Conservation (phyloP, 306 rosid species). For the Corylus heterophylla region DNA sequence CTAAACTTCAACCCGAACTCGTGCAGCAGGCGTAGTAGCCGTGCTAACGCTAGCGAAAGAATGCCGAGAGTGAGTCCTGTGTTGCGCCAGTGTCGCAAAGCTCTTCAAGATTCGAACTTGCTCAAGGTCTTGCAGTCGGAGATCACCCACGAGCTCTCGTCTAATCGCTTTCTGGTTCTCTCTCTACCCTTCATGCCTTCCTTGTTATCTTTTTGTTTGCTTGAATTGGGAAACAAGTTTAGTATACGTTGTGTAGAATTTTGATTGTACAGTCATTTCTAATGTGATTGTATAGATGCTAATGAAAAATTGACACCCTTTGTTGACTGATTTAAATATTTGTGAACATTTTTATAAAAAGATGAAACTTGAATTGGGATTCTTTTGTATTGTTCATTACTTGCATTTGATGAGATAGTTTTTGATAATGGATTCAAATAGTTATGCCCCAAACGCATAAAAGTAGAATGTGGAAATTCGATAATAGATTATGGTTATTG, state of each 20-base stretch:
- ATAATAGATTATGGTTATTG: background rate
- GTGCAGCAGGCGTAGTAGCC: too few species aligned
- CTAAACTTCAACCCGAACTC: too few species aligned
- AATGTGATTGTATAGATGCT: too few species aligned
- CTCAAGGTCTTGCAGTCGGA: conserved; percentile 63
- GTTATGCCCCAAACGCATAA: background rate
- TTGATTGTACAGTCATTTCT: too few species aligned
- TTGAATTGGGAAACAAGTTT: background rate
- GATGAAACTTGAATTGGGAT: background rate
- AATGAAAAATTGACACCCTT: background rate
- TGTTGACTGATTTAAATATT: background rate
- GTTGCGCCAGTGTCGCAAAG: conserved; percentile 38
- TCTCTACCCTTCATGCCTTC: background rate
- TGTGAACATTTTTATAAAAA: too few species aligned
- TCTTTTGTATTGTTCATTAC: background rate
- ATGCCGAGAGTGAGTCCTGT: conserved; percentile 41
- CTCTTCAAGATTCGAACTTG: conserved; percentile 58
- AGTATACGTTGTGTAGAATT: too few species aligned
- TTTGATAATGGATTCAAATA: background rate
- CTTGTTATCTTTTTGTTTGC: background rate
- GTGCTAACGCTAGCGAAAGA: background rate
- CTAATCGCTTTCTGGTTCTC: conserved; percentile 58
- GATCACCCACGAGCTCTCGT: conserved; percentile 60
- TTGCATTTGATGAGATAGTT: background rate
- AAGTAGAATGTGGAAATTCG: background rate